A percentile compares a stretch with the other conserved stretches of the same genome.
Evolutionary conservation across 768 basidiomycete genomes (phyloP).

Genomic region (Rhodotorula sphaerocarpa): DNA sequence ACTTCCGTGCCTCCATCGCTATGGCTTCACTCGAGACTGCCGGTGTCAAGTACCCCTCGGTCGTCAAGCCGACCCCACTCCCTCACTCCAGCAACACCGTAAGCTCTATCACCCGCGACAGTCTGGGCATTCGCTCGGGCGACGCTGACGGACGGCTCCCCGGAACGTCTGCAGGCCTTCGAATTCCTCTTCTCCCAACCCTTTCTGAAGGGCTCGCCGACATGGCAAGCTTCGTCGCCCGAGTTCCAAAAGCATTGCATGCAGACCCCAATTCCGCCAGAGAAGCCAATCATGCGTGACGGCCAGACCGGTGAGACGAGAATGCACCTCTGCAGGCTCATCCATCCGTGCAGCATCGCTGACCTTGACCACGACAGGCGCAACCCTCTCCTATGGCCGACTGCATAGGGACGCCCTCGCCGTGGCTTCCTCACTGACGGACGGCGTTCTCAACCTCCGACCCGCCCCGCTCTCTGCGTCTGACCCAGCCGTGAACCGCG

Average conservation of each 20-base stretch:
- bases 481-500: slow-evolving; percentile 22
- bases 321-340: background rate
- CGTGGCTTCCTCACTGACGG: slow-evolving; percentile 22
- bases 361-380: too few species aligned
- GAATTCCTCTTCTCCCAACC: slow-evolving; percentile 34
- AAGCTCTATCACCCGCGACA: too few species aligned
- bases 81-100: slow-evolving; percentile 22
- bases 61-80: background rate
- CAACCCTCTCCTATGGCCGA: slow-evolving; percentile 21
- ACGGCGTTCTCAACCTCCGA: slow-evolving; percentile 6
- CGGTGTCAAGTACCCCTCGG: slow-evolving; percentile 9
- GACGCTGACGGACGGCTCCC: background rate
- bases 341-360: background rate
- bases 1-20: too few species aligned
- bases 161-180: slow-evolving; percentile 6
- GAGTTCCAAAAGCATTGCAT: slow-evolving; percentile 7
- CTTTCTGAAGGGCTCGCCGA: slow-evolving; percentile 19
- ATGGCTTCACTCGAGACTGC: slow-evolving; percentile 13
- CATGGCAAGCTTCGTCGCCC: slow-evolving; percentile 15
- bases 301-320: slow-evolving; percentile 29
- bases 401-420: slow-evolving; percentile 23
- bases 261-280: slow-evolving; percentile 9
- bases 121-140: too few species aligned
- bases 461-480: slow-evolving; percentile 12
- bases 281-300: slow-evolving; percentile 28